Evolutionary conservation across 345 rosid species (phyloP), one percentile per base, ranked within the genome.

Genomic region (Populus pruinosa): DNA sequence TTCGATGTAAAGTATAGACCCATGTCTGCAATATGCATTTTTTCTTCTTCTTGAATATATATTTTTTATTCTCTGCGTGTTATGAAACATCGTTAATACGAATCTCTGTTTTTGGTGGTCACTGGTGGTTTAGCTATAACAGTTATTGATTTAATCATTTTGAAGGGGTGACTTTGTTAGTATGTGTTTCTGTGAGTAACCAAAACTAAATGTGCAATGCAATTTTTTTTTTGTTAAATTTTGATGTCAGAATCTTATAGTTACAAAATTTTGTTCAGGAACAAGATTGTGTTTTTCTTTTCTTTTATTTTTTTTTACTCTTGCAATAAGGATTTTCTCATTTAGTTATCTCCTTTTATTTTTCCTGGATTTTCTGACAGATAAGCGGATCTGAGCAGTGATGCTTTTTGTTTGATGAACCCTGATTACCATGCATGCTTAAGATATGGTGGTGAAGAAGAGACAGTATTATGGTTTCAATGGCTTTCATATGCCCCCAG

Each of bases 361-460:
- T 33, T 67, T 35, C 5, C 61, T 73, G 82, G 79, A 62, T 79
- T 74, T 84, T 70, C 66, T 88, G 75, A 77, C 87, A 83, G 87
- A 53, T 78, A 68, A 67, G 72, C 71, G 72, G 74, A 82, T 38
- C 55, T 80, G 27, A 62, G 50, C 13, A 71, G 55, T 38, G 47
- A 59, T 77, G 79, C 44, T 64, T 13, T 36, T 62, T 78, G 85
- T 43, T 82, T 83, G 76, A 80, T 79, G 76, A 78, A 72, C 79
- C 83, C 59, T 78, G 27, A 81, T 78, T 77, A 76, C 27, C 80
- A 79, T 86, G 88, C 69, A 59, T 83, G 79, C 72, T 74, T 84
- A 81, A 91, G 88, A 89, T 70, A 93, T 96, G 99, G 96, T 91
- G 90, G 67, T 83, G 80, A 93, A 90, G 83, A 91, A 88, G 90